Evolutionary conservation across 352 stramenopile species (phyloP).

Genomic region (Elongisporangium undulatum): DNA sequence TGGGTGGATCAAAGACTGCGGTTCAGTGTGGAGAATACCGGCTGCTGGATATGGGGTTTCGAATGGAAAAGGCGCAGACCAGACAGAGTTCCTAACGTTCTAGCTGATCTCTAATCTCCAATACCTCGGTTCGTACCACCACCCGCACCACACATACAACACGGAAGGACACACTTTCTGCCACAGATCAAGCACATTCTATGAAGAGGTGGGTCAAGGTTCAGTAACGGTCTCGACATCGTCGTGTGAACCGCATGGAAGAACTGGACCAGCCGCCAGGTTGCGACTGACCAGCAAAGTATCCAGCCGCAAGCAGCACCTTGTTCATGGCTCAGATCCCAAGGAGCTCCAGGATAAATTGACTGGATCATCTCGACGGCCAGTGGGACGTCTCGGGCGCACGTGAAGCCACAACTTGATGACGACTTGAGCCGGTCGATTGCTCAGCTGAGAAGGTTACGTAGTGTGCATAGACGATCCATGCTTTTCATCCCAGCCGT

Average conservation of each 20-base stretch:
- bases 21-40: not conserved
- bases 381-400: not conserved
- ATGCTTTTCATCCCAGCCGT: not conserved
- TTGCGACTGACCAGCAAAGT: not conserved
- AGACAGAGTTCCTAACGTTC: too few relatives aligned
- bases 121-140: not conserved
- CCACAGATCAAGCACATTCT: not conserved
- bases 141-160: not conserved
- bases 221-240: not conserved
- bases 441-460: not conserved
- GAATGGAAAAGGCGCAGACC: not conserved
- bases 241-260: not conserved
- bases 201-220: not conserved
- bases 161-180: not conserved
- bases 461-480: not conserved
- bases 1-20: not conserved
- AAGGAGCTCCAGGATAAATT: too few relatives aligned
- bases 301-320: not conserved
- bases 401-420: not conserved
- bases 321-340: not conserved
- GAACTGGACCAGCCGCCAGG: not conserved
- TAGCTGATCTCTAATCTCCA: not conserved
- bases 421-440: not conserved
- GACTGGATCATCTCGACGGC: not conserved
- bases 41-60: not conserved